Conservation (phyloP, 2,329 filamentous ascomycete species). For the Talaromyces piceae region DNA sequence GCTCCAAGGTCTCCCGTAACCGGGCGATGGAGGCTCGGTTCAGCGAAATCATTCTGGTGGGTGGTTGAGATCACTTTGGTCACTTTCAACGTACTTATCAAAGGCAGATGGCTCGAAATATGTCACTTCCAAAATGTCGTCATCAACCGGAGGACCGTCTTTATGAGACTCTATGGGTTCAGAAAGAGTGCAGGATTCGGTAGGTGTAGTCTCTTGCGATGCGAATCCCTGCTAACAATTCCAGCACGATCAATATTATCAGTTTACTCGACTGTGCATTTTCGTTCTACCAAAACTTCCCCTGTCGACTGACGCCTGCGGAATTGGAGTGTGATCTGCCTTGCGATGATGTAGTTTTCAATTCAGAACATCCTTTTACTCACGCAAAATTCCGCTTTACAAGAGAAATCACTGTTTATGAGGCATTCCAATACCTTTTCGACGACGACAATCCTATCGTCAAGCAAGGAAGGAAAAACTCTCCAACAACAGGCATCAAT, state of each 20-base stretch:
- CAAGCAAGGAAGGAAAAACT: background rate
- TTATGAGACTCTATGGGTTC: slow-evolving; percentile 36
- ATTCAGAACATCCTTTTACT: slow-evolving; percentile 35
- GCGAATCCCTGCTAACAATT: background rate
- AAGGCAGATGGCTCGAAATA: slow-evolving; percentile 31
- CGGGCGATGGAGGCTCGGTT: slow-evolving; percentile 39
- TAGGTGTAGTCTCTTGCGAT: slow-evolving; percentile 15
- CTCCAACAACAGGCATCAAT: slow-evolving; percentile 10
- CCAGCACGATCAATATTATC: slow-evolving; percentile 35
- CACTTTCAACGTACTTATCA: background rate
- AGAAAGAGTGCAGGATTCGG: slow-evolving; percentile 39
- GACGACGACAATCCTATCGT: slow-evolving; percentile 16
- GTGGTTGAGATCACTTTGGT: slow-evolving; percentile 3
- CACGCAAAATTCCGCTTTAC: slow-evolving; percentile 32
- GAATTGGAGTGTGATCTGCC: slow-evolving; percentile 40
- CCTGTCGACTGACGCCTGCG: slow-evolving; percentile 31
- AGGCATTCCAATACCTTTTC: slow-evolving; percentile 36
- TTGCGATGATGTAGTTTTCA: slow-evolving; percentile 34
- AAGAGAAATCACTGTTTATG: slow-evolving; percentile 29
- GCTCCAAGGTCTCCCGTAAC: slow-evolving; percentile 29
- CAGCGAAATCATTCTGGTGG: slow-evolving; percentile 35
- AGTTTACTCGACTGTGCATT: slow-evolving; percentile 39
- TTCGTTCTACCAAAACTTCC: slow-evolving; percentile 40
- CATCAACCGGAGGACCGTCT: slow-evolving; percentile 32
- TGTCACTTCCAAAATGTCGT: slow-evolving; percentile 30